phyloP scores from a whole-genome alignment of 306 rosid genomes.

The Cotoneaster glaucophyllus region DNA sequence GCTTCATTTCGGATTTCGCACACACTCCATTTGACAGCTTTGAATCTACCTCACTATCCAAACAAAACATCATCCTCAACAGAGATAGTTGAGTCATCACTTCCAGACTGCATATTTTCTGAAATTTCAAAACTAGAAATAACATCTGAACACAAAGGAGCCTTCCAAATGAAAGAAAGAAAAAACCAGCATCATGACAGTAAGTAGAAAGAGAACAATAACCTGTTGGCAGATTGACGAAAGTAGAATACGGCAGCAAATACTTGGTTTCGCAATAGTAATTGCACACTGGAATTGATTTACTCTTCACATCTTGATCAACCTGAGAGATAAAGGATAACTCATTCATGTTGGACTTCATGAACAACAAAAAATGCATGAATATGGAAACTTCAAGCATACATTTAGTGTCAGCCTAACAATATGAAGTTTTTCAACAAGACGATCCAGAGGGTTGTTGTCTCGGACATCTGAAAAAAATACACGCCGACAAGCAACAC shows the following conservation, averaged over 20 bases:
- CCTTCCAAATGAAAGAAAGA: background rate
- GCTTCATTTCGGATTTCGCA: slow-evolving; percentile 47
- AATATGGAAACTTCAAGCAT: background rate
- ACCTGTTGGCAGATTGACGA: slow-evolving; percentile 52
- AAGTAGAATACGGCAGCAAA: slow-evolving; percentile 48
- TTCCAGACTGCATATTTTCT: slow-evolving; percentile 29
- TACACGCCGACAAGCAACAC: slow-evolving; percentile 51
- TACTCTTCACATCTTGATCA: slow-evolving; percentile 26
- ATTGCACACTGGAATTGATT: slow-evolving; percentile 28
- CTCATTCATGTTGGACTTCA: background rate
- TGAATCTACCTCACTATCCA: slow-evolving; percentile 25
- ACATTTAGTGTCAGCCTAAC: slow-evolving; percentile 38
- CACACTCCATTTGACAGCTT: slow-evolving; percentile 14
- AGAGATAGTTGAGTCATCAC: slow-evolving; percentile 69
- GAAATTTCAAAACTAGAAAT: background rate
- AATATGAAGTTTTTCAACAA: slow-evolving; percentile 35
- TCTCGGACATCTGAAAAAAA: slow-evolving; percentile 65
- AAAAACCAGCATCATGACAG: background rate
- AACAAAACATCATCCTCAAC: slow-evolving; percentile 35
- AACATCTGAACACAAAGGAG: background rate
- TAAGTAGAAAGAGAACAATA: background rate
- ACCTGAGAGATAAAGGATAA: slow-evolving; percentile 19
- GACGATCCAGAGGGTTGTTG: slow-evolving; percentile 59
- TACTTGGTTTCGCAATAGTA: slow-evolving; percentile 52
- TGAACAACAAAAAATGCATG: background rate